These are phyloP conservation scores for Gymnopilus dilepis DNA, from an alignment of 768 basidiomycete species.

Conservation along the genomic window DNA sequence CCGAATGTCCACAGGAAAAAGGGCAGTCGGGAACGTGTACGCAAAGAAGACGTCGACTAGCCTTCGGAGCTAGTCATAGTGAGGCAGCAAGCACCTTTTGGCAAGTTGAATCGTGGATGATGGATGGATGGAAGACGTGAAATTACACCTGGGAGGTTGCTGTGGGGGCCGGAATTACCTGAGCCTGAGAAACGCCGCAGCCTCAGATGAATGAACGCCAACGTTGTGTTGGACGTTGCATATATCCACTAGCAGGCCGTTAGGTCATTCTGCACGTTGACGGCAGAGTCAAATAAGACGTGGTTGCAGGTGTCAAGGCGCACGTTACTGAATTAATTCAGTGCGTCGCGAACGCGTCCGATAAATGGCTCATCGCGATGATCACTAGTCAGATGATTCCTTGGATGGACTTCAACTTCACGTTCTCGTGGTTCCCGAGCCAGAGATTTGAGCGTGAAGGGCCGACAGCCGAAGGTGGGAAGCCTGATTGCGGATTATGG, in stretches of 20 bases:
- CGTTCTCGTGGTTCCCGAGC: conserved; percentile 8
- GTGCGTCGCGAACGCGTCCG: conserved; percentile 1
- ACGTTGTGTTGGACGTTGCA: background rate
- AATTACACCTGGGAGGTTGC: background rate
- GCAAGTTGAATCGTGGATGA: background rate
- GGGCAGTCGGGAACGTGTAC: background rate
- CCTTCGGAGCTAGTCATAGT: background rate
- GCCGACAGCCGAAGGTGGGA: conserved; percentile 12
- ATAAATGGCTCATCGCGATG: background rate
- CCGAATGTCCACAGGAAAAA: background rate
- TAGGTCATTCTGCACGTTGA: conserved; percentile 1
- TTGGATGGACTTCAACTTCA: conserved; percentile 3
- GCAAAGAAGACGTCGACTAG: background rate
- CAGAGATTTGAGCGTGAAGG: conserved; percentile 1
- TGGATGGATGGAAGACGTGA: conserved; percentile 1
- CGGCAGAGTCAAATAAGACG: background rate
- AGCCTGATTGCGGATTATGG: conserved; percentile 3
- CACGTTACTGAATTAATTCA: background rate
- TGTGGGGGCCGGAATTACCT: background rate
- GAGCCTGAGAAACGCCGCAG: background rate
- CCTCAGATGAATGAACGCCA: background rate
- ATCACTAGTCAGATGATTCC: conserved; percentile 14
- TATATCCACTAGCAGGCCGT: background rate
- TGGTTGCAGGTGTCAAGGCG: background rate
- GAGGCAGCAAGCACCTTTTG: background rate